Evolutionary conservation across 345 rosid genomes (phyloP), one percentile per base, ranked within the genome.

Genomic region (Salix dunnii): DNA sequence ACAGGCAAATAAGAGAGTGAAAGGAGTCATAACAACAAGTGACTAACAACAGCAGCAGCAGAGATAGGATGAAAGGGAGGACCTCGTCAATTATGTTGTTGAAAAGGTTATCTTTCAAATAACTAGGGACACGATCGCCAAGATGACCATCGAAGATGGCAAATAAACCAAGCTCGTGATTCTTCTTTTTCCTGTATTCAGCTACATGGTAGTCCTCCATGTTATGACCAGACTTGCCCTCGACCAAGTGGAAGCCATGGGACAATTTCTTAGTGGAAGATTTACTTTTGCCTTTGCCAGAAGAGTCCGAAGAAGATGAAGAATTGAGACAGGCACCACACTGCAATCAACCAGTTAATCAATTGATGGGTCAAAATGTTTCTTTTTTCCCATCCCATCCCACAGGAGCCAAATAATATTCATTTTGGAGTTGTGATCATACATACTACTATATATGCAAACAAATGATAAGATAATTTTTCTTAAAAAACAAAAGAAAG

Each of bases 151-250:
- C 91, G n/a, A 84, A 86, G 71, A 88, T 86, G 28, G 89, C 91
- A 73, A 88, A 88, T 36, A 88, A 81, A 18, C 91, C 91, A 49
- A 88, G 89, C 64, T 79, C 87, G 51, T 86, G 89, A 74, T 80
- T 81, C 81, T 76, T 84, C 68, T 60, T 80, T 76, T 80, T 84
- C 21, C 81, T 69, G 79, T 86, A 88, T 71, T 88, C 89, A 30
- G 91, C 91, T 18, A 88, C 81, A 75, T 83, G 91, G 77, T 88
- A 88, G 74, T 88, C 91, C 76, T 88, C 91, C 91, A 88, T 88
- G 46, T 86, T 85, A 80, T 88, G 91, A 10, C 91, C 91, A n/a
- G 91, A 88, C 76, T 80, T 86, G 8, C 91, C 91, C 80, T 88
- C 89, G 16, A 86, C 87, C 51, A 88, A 78, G 79, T 88, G 89